Evolutionary conservation across 352 stramenopile genomes (phyloP), one percentile per base, ranked within the genome.

Genomic region (Peronosclerospora sorghi): DNA sequence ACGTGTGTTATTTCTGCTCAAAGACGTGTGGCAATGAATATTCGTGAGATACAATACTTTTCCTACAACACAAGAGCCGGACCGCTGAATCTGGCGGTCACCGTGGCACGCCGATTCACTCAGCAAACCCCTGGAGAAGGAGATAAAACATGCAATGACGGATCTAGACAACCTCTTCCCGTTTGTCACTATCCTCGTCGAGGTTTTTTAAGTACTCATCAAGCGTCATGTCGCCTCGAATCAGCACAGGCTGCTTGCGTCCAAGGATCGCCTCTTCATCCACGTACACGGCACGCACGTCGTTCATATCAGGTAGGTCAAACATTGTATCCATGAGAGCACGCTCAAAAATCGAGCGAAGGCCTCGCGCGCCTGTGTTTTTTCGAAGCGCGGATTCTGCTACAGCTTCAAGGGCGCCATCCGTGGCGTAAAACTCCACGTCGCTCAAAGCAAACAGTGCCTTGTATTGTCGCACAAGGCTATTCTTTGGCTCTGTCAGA

Each of bases 271-370:
- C 88, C 21, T 87, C 69, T 51, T 88, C 83, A 66, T 98, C 90
- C 39, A 98, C 76, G 44, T 96, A 96, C 41, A 97, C 85, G 9
- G 89, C 95, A 42, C 78, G 86, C 28, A 97, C 87, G 53, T 96
- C 71, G 24, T 72, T 54, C 41, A 92, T 71, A 19, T 96, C 94
- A 9, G 94, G 94, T 41, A 97, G 78, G 19, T 97, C 86, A 68
- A 97, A 98, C 81, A 98, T 97, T 21, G 91, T 96, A 48, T 98
- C 91, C 72, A 97, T 94, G 17, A 98, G 76, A 20, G 95, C 83
- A 28, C 71, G 69, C 55, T 96, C 94, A 37, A 97, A 95, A 52
- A 98, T 97, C 21, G 88, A 87, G 28, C 95, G 82, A 27, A 99
- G 68, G 10, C 95, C 96, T 52, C 96, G 82, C n/a, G 95, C 96